Base-by-base conservation (phyloP, 257 asterid species). In the Ilex asprella region DNA sequence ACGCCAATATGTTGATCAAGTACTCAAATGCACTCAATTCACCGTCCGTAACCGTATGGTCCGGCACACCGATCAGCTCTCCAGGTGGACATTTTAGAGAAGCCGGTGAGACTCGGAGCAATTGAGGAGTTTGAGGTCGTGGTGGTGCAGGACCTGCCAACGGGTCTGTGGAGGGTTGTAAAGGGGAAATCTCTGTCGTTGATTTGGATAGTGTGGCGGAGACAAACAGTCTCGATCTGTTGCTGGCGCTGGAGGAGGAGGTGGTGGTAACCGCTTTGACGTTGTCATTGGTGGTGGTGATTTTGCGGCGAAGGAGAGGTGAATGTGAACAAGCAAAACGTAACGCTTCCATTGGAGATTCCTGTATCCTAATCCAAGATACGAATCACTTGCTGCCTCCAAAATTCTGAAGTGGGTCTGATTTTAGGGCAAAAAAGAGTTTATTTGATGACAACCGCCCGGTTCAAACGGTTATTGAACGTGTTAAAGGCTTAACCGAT, bases 41-140 rank as follows among this genome's bases (percentile, higher is more conserved):
- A 12, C 72, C 69, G 46, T 27, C 68, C 11, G 30, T 67, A 14
- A 58, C 80, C 29, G 15, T 5, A 31, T 27, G 57, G 15, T 53
- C 30, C 56, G 16, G 56, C 65, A 86, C 86, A 55, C 76, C 84
- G 1, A 89, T 13, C 73, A 92, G 69, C 47, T 30, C 77, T 3
- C 98, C 98, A 52, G 91, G 76, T 55, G 78, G 89, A 60, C 89
- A 79, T 63, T 71, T 87, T 73, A 90, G 58, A 21, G 97, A 87
- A 16, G 68, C 59, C 55, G 95, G 76, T 9, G 89, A 81, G 44
- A 73, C 85, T 31, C 51, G 76, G 62, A 58, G 43, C 64, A 79
- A 46, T 1, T 84, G 78, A 76, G 27, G 27, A 21, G 65, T 21
- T 47, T 54, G 67, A 58, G 58, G 68, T 31, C 65, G 52, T 39